These are phyloP conservation scores for Coemansia sp. DNA, from an alignment of 192 early-diverging fungal species.

Conservation along the genomic window DNA sequence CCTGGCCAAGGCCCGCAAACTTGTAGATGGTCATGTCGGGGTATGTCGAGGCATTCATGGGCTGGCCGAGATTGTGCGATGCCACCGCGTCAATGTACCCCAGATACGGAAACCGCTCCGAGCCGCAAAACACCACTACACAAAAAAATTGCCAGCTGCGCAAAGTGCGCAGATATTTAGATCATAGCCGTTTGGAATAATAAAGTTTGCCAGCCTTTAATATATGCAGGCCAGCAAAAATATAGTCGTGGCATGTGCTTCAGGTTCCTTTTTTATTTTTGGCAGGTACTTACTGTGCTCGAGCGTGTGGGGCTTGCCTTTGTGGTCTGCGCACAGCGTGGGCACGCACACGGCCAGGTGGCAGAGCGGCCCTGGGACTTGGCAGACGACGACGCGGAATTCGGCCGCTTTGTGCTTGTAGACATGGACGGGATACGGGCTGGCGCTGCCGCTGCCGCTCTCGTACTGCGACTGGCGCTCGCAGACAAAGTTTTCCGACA, in stretches of 20 bases:
- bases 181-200: not conserved
- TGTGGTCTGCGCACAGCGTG: slow-evolving; percentile 65
- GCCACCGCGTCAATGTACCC: slow-evolving; percentile 77
- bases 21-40: slow-evolving; percentile 70
- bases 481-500: slow-evolving; percentile 36
- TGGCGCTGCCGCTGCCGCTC: slow-evolving; percentile 17
- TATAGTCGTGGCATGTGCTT: slow-evolving; percentile 3
- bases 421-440: slow-evolving; percentile 44
- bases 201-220: slow-evolving; percentile 10
- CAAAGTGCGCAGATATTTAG: not conserved
- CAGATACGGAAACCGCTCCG: slow-evolving; percentile 61
- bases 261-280: not conserved
- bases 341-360: slow-evolving; percentile 69
- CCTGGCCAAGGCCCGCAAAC: slow-evolving; percentile 63
- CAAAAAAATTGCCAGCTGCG: slow-evolving; percentile 2
- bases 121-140: slow-evolving; percentile 84
- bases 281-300: slow-evolving; percentile 58
- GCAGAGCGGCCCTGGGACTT: slow-evolving; percentile 67
- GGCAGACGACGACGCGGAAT: slow-evolving; percentile 65
- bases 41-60: slow-evolving; percentile 67
- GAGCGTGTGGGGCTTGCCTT: slow-evolving; percentile 80
- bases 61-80: slow-evolving; percentile 68
- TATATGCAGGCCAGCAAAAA: slow-evolving; percentile 9
- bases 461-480: slow-evolving; percentile 38
- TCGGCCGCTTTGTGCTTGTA: slow-evolving; percentile 53